These are phyloP conservation scores for Epichloe sibirici DNA, from an alignment of 2,329 filamentous ascomycete species.

Conservation along the genomic window DNA sequence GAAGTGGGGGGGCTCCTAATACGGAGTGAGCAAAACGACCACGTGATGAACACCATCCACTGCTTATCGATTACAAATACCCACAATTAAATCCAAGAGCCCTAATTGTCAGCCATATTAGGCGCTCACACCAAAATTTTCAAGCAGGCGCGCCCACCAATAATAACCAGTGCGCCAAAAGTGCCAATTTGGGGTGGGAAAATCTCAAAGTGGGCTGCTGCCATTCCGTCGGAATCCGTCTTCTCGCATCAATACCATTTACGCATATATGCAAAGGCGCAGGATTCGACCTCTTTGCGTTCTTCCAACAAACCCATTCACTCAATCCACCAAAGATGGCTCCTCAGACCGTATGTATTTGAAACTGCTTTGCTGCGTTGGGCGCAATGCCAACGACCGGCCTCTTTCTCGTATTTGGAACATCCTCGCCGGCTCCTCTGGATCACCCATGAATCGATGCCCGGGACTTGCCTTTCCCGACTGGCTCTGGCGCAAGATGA, in stretches of 20 bases:
- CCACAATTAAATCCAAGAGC: slow-evolving; percentile 15
- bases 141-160: slow-evolving; percentile 1
- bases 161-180: not conserved
- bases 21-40: no score
- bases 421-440: not conserved
- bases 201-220: not conserved
- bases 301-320: slow-evolving; percentile 19
- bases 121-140: slow-evolving; percentile 17
- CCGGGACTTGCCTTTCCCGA: not conserved
- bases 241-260: slow-evolving; percentile 6
- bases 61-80: not conserved
- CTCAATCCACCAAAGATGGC: slow-evolving; percentile 54
- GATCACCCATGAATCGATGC: not conserved
- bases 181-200: not conserved
- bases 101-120: slow-evolving; percentile 20
- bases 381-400: slow-evolving; percentile 15
- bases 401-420: not conserved
- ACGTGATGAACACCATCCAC: not conserved
- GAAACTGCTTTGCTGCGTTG: slow-evolving; percentile 86
- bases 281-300: slow-evolving; percentile 69
- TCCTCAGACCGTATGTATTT: slow-evolving; percentile 75
- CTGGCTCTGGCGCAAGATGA: no score
- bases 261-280: slow-evolving; percentile 37
- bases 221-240: not conserved
- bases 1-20: no score